These are phyloP conservation scores for Serendipita sp. DNA, from an alignment of 768 basidiomycete species.

Conservation along the genomic window DNA sequence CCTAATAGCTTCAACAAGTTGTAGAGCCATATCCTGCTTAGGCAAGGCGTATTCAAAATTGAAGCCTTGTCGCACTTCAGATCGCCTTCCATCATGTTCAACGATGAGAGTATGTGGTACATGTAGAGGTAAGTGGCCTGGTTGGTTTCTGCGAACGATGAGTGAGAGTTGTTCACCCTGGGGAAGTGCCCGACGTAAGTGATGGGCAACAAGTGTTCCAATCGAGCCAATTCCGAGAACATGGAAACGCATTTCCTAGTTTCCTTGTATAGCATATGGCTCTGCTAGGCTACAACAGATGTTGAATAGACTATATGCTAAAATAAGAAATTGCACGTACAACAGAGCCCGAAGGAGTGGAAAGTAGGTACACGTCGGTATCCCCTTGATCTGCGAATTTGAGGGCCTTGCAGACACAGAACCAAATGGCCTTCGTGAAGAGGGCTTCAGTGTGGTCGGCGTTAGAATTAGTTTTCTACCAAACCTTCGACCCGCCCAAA, in stretches of 20 bases:
- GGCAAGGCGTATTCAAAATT: constrained; percentile 14
- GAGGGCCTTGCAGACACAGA: too few relatives aligned
- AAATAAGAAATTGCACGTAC: neutral
- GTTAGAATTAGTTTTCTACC: neutral
- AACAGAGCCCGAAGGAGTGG: neutral
- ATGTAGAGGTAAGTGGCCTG: constrained; percentile 18
- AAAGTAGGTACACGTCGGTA: neutral
- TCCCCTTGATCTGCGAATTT: neutral
- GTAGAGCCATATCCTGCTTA: neutral
- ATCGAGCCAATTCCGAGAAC: constrained; percentile 68
- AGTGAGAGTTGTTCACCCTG: constrained; percentile 41
- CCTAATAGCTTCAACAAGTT: neutral
- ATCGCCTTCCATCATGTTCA: constrained; percentile 13
- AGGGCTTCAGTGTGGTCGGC: neutral
- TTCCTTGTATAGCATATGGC: neutral
- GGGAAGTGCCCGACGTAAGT: constrained; percentile 49
- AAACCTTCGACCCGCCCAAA: neutral
- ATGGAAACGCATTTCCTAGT: constrained; percentile 45
- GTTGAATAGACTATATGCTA: neutral
- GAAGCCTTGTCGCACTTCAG: constrained; percentile 10
- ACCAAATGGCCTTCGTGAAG: too few relatives aligned
- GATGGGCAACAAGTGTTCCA: constrained; percentile 64
- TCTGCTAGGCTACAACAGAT: neutral
- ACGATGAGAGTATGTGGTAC: constrained; percentile 8
- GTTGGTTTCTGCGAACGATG: constrained; percentile 37